Percentiles rank a stretch among this genome's conserved stretches.
Evolutionary conservation across 176 grass and related monocot species (phyloP).

Genomic region (Dendrocalamus sinicus): DNA sequence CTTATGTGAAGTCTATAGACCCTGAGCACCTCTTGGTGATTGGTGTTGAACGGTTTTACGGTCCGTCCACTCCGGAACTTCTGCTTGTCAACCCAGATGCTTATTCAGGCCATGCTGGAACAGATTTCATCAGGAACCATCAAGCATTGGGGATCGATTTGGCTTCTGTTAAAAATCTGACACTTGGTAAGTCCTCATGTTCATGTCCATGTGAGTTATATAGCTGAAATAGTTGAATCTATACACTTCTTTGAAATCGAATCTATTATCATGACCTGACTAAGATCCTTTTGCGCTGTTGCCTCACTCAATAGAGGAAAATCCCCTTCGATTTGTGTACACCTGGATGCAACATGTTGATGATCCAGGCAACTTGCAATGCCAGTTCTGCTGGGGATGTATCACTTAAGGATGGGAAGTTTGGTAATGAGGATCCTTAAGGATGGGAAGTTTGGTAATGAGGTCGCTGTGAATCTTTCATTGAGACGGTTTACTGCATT

Average conservation of each 20-base stretch:
- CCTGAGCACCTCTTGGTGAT: conserved; percentile 62
- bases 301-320: conserved; percentile 50
- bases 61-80: conserved; percentile 65
- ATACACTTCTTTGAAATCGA: conserved; percentile 3
- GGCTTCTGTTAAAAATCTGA: conserved; percentile 81
- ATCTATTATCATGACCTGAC: not conserved
- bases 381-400: conserved; percentile 76
- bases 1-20: conserved; percentile 75
- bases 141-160: conserved; percentile 63
- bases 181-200: conserved; percentile 54
- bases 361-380: conserved; percentile 62
- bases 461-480: conserved; percentile 70
- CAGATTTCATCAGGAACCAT: conserved; percentile 87
- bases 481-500: conserved; percentile 62
- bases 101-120: conserved; percentile 61
- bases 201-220: not conserved
- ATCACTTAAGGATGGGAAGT: conserved; percentile 72
- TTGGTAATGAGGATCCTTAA: conserved; percentile 57
- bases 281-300: conserved; percentile 56
- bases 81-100: conserved; percentile 57
- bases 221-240: not conserved
- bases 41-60: conserved; percentile 82
- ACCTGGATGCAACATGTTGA: conserved; percentile 85
- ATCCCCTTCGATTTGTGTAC: conserved; percentile 69
- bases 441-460: conserved; percentile 55